Evolutionary conservation across 352 stramenopile species (phyloP).

Genomic region (Phytophthora palmivora): DNA sequence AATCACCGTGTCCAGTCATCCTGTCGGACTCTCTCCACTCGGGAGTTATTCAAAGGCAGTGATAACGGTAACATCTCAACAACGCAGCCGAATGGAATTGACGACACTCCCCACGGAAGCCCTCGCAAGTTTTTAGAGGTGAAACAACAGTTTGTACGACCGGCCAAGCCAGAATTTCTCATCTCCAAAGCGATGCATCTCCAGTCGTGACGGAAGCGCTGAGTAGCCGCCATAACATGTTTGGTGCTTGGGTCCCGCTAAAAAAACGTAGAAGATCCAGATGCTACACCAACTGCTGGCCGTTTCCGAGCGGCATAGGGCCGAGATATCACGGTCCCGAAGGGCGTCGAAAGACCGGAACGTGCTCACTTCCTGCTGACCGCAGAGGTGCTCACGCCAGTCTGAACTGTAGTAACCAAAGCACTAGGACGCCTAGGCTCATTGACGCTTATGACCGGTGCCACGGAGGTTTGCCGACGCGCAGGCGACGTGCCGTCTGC

Average conservation of each 20-base stretch:
- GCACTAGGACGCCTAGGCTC: neutral
- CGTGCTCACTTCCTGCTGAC: conserved; percentile 3
- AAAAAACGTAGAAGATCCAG: conserved; percentile 21
- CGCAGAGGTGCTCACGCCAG: neutral
- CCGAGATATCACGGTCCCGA: conserved; percentile 21
- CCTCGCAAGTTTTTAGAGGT: too few relatives aligned
- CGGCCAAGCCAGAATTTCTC: too few relatives aligned
- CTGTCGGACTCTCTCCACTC: too few relatives aligned
- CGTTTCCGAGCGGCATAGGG: conserved; percentile 30
- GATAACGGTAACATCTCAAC: too few relatives aligned
- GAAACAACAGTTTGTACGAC: too few relatives aligned
- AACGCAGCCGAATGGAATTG: too few relatives aligned
- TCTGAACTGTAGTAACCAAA: neutral
- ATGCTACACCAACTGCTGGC: conserved; percentile 16
- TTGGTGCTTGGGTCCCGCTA: conserved; percentile 18
- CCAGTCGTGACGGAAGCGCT: too few relatives aligned
- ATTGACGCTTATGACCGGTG: conserved; percentile 25
- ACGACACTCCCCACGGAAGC: too few relatives aligned
- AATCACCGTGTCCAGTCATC: too few relatives aligned
- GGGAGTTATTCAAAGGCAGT: too few relatives aligned
- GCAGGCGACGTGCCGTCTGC: conserved; percentile 12
- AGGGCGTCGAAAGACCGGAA: conserved; percentile 26
- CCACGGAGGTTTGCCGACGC: conserved; percentile 25
- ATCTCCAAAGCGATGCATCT: too few relatives aligned
- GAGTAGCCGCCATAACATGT: neutral